Base-by-base conservation (phyloP, 768 basidiomycete species). In the Wakefieldia striispora region DNA sequence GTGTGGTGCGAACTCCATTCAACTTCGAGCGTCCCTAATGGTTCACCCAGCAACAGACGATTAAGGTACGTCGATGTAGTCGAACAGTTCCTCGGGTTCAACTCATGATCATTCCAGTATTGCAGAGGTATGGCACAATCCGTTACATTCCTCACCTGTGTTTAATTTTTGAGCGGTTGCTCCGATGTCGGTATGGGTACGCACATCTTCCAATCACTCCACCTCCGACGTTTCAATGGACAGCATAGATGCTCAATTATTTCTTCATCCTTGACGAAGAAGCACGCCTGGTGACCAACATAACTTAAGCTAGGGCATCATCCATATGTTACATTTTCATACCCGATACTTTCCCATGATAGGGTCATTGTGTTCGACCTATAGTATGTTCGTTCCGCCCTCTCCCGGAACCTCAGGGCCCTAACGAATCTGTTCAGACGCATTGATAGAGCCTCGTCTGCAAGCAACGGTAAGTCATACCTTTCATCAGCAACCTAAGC, bases 221-320 rank as follows among this genome's bases (percentile, higher is more conserved):
- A 21, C 23, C 7, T 12, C 11, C 11, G 10, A 10, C 10, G 21
- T 1, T 39, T 10, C 3, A 9, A 47, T 43, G 17, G 14, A 27
- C 40, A 19, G 6, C 13, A 16, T 33, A 54, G 53, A 14, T 44
- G 27, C 11, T 54, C 12, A 52, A 54, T 24, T 54, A 54, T 37
- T 17, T 54, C 13, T 52, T 54, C 24, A 48, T 52, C 6, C n/a
- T 54, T 26, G 41, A 54, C 10, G 38, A 54, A 48, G 53, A 54
- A 42, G 53, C 47, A 33, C 23, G 24, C 20, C 17, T 54, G 41
- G 34, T 54, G 31, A 54, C 24, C 10, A 43, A 3, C 29, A 17
- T n/a, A 35, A 21, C 17, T n/a, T 23, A 19, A 29, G 29, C 29
- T 54, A 50, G 53, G 44, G 53, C 6, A 53, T 53, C 50, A 53